A percentile compares a stretch with the other conserved stretches of the same genome.
These are phyloP conservation scores for Rhazya stricta DNA, from an alignment of 257 asterid species.

Conservation along the genomic window DNA sequence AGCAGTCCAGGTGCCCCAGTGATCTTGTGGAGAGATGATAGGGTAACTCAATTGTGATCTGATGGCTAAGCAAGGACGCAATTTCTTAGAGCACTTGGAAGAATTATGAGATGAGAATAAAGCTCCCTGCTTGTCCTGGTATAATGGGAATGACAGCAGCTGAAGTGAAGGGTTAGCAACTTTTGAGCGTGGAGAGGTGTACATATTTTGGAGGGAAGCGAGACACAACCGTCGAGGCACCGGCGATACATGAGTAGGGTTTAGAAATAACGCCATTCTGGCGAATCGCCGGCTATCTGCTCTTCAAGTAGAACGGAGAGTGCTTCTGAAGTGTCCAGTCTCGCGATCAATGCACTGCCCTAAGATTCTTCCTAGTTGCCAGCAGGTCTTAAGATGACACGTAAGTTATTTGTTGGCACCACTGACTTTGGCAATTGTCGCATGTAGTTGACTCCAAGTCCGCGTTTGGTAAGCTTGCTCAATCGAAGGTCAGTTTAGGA, in stretches of 20 bases:
- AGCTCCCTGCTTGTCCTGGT: background rate
- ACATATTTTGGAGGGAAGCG: slow-evolving; percentile 6
- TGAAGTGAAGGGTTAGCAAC: slow-evolving; percentile 1
- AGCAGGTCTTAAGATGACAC: no score
- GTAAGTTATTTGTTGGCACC: no score
- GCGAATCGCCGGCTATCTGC: slow-evolving; percentile 1
- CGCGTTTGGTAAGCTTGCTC: no score
- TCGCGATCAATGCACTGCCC: no score
- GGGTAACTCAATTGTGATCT: slow-evolving; percentile 62
- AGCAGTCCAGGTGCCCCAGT: slow-evolving; percentile 96
- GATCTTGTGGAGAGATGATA: slow-evolving; percentile 79
- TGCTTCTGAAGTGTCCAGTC: no score
- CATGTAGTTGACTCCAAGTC: background rate
- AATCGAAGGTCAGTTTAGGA: no score
- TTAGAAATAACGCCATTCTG: slow-evolving; percentile 11
- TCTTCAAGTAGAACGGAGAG: background rate
- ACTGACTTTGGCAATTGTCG: no score
- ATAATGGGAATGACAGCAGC: background rate
- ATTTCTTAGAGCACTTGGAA: slow-evolving; percentile 21
- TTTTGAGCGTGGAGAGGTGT: background rate
- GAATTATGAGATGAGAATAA: slow-evolving; percentile 11
- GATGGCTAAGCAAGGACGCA: slow-evolving; percentile 17
- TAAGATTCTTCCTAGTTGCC: no score
- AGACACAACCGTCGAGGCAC: background rate
- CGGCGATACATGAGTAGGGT: background rate